Base-by-base conservation (phyloP, 495 filamentous ascomycete genomes). In the Talaromyces trachyspermus region DNA sequence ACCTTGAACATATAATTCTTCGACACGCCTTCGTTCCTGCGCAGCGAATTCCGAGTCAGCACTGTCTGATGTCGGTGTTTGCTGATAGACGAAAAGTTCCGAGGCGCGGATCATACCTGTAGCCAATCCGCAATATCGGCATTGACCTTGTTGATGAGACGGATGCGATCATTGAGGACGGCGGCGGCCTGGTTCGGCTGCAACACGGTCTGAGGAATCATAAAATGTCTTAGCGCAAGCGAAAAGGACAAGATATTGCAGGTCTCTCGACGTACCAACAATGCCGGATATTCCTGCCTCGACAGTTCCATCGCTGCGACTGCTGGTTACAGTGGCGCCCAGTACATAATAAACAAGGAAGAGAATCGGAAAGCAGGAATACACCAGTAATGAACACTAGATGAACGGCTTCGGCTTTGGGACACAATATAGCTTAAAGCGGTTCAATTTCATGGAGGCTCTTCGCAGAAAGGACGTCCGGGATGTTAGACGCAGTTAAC, bases 121-220 rank as follows among this genome's bases (percentile, higher is more conserved):
- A 99, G 75, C 86, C 90, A 99, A 66, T 97, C 90, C 55, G 92
- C 91, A 55, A 99, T 88, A 63, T 95, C 87, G 53, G 72, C 62
- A 69, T 99, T 95, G 73, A 95, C 71, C 60, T 81, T 86, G 49
- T 81, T 79, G 57, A 95, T 91, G 59, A 88, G 75, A 63, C 85
- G 85, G 58, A 97, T 78, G 54, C 94, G 87, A 60, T 97, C 90
- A 60, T 84, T 83, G 46, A 99, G 74, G 24, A 89, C 77, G 47
- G 76, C 76, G 24, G 91, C 88, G 45, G 94, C 91, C 70, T 92
- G 88, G 53, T 70, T 72, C 11, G 92, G 94, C 56, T 89, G 80
- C 54, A 98, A 76, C 52, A 80, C 81, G 49, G 81, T 84, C 91
- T 97, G 57, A 48, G 27, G 23, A 17, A n/a, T 6, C 11, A 18